phyloP scores from a whole-genome alignment of 495 filamentous ascomycete genomes.

The Penicillium paradoxum region DNA sequence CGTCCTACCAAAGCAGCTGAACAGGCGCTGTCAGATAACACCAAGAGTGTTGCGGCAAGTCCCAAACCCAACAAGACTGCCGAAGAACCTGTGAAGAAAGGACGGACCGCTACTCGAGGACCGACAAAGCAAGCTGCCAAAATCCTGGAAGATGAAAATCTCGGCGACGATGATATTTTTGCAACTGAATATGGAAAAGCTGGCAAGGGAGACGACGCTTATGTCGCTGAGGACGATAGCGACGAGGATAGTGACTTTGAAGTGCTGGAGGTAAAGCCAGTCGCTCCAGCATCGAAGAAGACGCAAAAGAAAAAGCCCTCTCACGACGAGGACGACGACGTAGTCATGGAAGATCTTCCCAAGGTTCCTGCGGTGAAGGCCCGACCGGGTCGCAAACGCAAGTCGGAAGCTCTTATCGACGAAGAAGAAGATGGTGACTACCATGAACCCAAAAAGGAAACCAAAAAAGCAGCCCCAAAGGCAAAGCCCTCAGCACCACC shows the following conservation, averaged over 20 bases:
- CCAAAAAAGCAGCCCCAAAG: conserved; percentile 19
- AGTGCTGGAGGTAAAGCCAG: conserved; percentile 34
- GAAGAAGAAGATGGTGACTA: conserved; percentile 38
- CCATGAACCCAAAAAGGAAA: conserved; percentile 32
- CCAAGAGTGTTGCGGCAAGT: conserved; percentile 24
- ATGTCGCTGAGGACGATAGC: conserved; percentile 59
- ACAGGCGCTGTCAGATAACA: conserved; percentile 14
- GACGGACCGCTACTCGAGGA: conserved; percentile 16
- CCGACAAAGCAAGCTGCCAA: conserved; percentile 30
- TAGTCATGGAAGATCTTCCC: conserved; percentile 44
- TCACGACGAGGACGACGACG: conserved; percentile 42
- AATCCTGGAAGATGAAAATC: conserved; percentile 55
- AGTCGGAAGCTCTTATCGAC: conserved; percentile 47
- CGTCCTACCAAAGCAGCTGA: conserved; percentile 30
- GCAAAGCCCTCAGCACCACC: conserved; percentile 32
- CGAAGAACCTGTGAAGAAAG: conserved; percentile 25
- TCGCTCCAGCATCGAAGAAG: conserved; percentile 21
- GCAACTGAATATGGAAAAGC: conserved; percentile 56
- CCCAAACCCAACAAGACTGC: conserved; percentile 23
- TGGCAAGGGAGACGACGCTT: conserved; percentile 63
- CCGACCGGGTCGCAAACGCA: conserved; percentile 49
- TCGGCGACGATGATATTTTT: conserved; percentile 70
- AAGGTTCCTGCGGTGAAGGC: conserved; percentile 30
- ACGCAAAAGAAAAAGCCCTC: conserved; percentile 44
- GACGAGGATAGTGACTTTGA: conserved; percentile 49